These are phyloP conservation scores for Mikania micrantha DNA, from an alignment of 129 eudicot genomes.

Conservation along the genomic window DNA sequence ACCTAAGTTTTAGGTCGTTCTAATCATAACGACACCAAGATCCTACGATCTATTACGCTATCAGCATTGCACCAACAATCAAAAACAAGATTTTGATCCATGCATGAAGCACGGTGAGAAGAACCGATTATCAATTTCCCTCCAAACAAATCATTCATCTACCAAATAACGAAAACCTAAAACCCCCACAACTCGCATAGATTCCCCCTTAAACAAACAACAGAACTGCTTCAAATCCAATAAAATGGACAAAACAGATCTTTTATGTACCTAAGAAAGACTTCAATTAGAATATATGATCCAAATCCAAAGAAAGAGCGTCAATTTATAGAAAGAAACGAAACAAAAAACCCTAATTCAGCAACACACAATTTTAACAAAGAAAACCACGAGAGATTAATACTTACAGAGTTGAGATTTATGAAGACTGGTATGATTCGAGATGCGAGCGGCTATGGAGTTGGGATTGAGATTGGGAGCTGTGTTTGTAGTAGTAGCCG, in stretches of 20 bases:
- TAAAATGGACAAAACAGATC: not conserved
- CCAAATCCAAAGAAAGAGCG: not conserved
- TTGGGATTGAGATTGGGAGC: constrained; percentile 15
- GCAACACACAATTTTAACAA: not conserved
- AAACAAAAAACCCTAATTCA: constrained; percentile 19
- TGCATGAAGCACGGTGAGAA: not conserved
- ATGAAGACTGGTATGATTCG: not conserved
- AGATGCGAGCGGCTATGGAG: not conserved
- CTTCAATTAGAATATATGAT: not conserved
- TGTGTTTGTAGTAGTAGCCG: not conserved
- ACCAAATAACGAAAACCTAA: not conserved
- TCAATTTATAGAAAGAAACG: not conserved
- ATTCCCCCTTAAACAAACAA: not conserved
- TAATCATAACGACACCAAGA: not conserved
- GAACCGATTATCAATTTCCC: not conserved
- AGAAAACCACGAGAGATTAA: not conserved
- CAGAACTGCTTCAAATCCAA: not conserved
- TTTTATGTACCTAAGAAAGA: not conserved
- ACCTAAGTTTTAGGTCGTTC: not conserved
- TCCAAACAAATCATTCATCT: not conserved
- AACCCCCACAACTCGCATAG: not conserved
- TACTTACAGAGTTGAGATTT: constrained; percentile 13
- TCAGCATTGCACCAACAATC: not conserved
- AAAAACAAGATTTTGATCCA: not conserved
- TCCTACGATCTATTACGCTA: not conserved